Conservation (phyloP, 1,284 basidiomycete species). For the Ganoderma meredithae region DNA sequence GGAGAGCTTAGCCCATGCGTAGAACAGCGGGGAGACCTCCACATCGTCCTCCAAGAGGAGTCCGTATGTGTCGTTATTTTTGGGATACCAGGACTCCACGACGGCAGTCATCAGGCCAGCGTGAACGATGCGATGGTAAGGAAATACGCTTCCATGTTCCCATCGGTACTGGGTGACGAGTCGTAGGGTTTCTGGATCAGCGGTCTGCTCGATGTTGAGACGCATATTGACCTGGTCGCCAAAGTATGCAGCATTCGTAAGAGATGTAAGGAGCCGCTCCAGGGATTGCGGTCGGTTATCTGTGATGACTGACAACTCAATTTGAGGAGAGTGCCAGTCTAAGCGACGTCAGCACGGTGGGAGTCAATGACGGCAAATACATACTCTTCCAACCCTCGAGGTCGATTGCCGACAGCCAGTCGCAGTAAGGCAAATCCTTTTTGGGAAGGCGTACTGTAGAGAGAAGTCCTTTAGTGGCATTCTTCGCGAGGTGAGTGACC, state of each 20-base stretch:
- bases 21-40: slow-evolving; percentile 83
- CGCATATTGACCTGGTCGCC: slow-evolving; percentile 70
- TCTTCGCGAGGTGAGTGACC: not conserved
- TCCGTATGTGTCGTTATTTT: slow-evolving; percentile 75
- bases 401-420: slow-evolving; percentile 72
- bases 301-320: slow-evolving; percentile 79
- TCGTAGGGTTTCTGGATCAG: slow-evolving; percentile 65
- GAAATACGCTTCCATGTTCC: slow-evolving; percentile 61
- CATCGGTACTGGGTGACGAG: slow-evolving; percentile 62
- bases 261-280: slow-evolving; percentile 66
- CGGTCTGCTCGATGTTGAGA: slow-evolving; percentile 79
- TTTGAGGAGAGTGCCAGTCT: slow-evolving; percentile 78
- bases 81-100: slow-evolving; percentile 88
- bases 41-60: slow-evolving; percentile 85
- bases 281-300: slow-evolving; percentile 80
- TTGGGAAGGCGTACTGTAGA: slow-evolving; percentile 50
- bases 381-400: slow-evolving; percentile 63
- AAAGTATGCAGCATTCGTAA: slow-evolving; percentile 67
- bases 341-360: slow-evolving; percentile 11
- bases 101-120: slow-evolving; percentile 82
- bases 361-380: slow-evolving; percentile 21
- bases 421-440: slow-evolving; percentile 58
- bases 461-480: slow-evolving; percentile 26
- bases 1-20: slow-evolving; percentile 82
- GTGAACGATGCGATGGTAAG: slow-evolving; percentile 76